Conservation (phyloP, 2,329 filamentous ascomycete species). For the Ploettnerulaceae sp. region DNA sequence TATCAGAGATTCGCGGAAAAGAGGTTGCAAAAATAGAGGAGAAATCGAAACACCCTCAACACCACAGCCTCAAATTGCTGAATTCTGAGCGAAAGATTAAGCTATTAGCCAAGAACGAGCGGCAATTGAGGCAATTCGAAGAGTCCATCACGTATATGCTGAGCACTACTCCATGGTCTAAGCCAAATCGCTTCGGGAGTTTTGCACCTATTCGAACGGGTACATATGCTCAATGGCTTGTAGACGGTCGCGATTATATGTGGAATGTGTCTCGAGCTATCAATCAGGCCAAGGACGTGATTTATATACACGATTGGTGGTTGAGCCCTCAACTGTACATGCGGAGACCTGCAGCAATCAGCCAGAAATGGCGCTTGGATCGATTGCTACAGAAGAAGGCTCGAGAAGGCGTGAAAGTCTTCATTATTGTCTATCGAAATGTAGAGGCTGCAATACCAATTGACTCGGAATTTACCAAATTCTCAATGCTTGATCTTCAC, state of each 20-base stretch:
- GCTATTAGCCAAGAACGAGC: constrained; percentile 84
- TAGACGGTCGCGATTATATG: constrained; percentile 97
- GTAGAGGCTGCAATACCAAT: constrained; percentile 96
- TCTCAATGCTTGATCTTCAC: constrained; percentile 88
- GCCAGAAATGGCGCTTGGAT: constrained; percentile 96
- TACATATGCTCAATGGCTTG: constrained; percentile 92
- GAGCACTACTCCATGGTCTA: constrained; percentile 74
- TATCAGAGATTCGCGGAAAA: constrained; percentile 50
- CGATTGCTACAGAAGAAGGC: constrained; percentile 90
- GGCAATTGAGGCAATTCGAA: constrained; percentile 85
- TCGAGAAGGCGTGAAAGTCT: constrained; percentile 91
- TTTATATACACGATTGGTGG: constrained; percentile 99
- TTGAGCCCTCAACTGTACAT: constrained; percentile 93
- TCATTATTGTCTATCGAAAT: constrained; percentile 96
- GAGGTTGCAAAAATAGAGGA: constrained; percentile 42
- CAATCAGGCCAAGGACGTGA: constrained; percentile 93
- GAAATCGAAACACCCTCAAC: constrained; percentile 47
- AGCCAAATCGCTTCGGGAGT: constrained; percentile 81
- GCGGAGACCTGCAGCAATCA: constrained; percentile 88
- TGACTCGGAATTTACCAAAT: constrained; percentile 97
- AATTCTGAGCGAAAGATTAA: constrained; percentile 92
- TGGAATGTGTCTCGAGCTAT: constrained; percentile 98
- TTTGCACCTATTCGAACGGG: constrained; percentile 85
- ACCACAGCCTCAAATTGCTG: constrained; percentile 81
- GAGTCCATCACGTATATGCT: constrained; percentile 88